Evolutionary conservation across 2,329 filamentous ascomycete genomes (phyloP).

Genomic region (Ophiocordyceps camponoti-floridani): DNA sequence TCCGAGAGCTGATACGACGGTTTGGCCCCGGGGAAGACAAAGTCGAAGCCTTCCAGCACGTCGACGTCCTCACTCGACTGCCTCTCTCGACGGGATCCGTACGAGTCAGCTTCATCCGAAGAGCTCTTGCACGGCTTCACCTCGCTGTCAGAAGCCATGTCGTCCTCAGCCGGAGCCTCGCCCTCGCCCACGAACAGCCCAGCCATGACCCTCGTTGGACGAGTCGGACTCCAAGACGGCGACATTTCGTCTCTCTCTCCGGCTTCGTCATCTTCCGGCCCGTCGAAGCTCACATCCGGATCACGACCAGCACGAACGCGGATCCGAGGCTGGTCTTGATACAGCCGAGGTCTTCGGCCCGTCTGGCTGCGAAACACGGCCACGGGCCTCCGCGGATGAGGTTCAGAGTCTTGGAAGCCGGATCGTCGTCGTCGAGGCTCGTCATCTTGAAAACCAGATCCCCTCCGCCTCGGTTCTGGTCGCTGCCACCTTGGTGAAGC

Average conservation of each 20-base stretch:
- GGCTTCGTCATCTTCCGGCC: too few relatives aligned
- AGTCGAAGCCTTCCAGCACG: constrained; percentile 11
- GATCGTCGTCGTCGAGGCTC: neutral
- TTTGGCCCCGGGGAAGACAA: constrained; percentile 7
- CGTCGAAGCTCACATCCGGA: too few relatives aligned
- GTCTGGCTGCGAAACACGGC: neutral
- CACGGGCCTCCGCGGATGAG: neutral
- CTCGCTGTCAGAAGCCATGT: neutral
- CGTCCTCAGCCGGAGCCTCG: neutral
- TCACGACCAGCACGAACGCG: neutral
- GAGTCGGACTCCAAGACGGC: neutral
- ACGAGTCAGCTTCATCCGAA: neutral
- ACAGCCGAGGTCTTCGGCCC: neutral
- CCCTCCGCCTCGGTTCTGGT: neutral
- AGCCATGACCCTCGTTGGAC: neutral
- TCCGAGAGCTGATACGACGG: constrained; percentile 11
- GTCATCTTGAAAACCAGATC: neutral
- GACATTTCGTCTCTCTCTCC: too few relatives aligned
- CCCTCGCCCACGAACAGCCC: neutral
- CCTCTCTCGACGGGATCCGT: neutral
- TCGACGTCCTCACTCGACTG: constrained; percentile 9
- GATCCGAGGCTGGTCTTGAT: neutral
- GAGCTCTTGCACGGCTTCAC: neutral
- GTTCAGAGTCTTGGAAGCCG: neutral
- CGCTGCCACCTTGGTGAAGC: neutral